Base-by-base conservation (phyloP, 2,329 filamentous ascomycete genomes). In the Calycina marina region DNA sequence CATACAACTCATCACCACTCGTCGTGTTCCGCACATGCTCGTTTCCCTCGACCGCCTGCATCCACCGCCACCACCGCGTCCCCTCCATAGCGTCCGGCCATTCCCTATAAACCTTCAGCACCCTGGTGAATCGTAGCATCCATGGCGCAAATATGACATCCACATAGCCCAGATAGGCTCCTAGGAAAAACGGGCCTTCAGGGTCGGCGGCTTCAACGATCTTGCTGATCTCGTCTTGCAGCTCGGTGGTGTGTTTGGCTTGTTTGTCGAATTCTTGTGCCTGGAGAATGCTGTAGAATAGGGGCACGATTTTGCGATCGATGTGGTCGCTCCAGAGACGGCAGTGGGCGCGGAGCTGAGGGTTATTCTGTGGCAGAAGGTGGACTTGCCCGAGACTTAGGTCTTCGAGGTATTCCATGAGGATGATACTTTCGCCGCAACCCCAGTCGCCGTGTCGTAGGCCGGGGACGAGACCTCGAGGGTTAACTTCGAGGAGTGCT, bases 331-430 rank as follows among this genome's bases (percentile, higher is more conserved):
- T 67, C 84, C 84, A 93, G 6, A 90, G 57, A 26, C 84, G 71
- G 37, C 73, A 83, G 35, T 79, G 72, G 2, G 85, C 84, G 43
- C 75, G 72, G 10, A 73, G 55, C 46, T 77, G 74, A 2, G 79
- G 63, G 47, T 77, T 59, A 17, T 66, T 67, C 1, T 63, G 58
- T 1, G 81, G 81, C 16, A 85, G 61, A 5, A 92, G 58, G 5
- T 70, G 56, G 4, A 65, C 58, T 12, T 24, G 18, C 1, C 70
- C 69, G 15, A 63, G 53, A 18, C 70, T 62, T 16, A 83, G 56
- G 46, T 93, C 85, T 48, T 92, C 84, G 20, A 90, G 66, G 55
- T 92, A 92, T 76, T 93, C 84, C 52, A 93, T 66, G 45, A 93
- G 67, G 3, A 92, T 77, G 1, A 71, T 72, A 46, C 79, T 88